Evolutionary conservation across 495 filamentous ascomycete species (phyloP), one percentile per base, ranked within the genome.

Genomic region (Penicillium argentinense): DNA sequence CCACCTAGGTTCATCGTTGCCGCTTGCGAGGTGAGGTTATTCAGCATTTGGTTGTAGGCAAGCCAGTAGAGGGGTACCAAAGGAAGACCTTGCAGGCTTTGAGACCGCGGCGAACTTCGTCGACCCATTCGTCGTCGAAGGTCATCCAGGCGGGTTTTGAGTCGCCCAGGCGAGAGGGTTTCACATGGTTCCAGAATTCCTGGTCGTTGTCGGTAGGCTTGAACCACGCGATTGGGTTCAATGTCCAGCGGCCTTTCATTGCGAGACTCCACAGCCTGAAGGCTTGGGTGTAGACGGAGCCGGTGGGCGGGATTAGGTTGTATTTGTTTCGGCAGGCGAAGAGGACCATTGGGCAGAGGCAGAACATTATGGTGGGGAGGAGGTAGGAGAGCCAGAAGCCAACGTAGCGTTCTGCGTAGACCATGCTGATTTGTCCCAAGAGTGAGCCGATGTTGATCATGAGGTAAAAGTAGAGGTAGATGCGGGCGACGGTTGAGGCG

Each of bases 321-420:
- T 91, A 90, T 21, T 74, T 73, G 18, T 79, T 78, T 38, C 75
- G 77, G 61, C 82, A 84, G 46, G 73, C 58, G 45, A 72, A 75
- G 49, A 91, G 66, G n/a, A 89, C 78, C 0, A 73, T n/a, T 0
- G 84, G 84, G 49, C 80, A 84, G 46, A 81, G 42, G 43, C 74
- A 70, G 59, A 70, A 64, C 66, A 88, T 14, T 78, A 72, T 51
- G 1, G 83, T 86, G 5, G 84, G 83, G 6, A 87, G 75, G 63
- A 79, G 85, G 66, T 84, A 90, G 11, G 84, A 85, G 42, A 89
- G 73, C 74, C 80, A 91, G 70, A 88, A 91, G 16, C 87, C 87
- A 44, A 89, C 82, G 42, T 87, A 87, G 47, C 84, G 78, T 39
- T 67, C 44, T 11, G 66, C 42, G 39, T 63, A 75, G 54, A 49